Conservation (phyloP, 225 moss, liverwort and hornwort genomes). For the Physcomitrellopsis africana region DNA sequence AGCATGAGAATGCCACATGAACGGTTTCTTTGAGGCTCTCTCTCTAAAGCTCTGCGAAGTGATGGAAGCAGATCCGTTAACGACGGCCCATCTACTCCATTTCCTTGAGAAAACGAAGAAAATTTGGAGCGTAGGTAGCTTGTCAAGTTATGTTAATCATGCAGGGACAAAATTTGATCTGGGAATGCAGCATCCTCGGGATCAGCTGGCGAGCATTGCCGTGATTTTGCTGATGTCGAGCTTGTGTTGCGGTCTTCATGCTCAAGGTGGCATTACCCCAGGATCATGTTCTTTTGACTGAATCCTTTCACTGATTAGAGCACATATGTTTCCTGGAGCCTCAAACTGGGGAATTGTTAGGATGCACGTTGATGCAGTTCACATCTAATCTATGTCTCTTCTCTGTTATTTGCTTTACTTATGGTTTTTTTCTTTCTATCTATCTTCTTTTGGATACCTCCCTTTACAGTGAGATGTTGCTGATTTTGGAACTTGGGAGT, state of each 20-base stretch:
- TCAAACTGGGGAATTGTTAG: conserved; percentile 12
- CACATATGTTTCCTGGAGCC: not conserved
- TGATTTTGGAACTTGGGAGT: conserved; percentile 5
- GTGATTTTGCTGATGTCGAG: conserved; percentile 32
- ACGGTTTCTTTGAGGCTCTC: not conserved
- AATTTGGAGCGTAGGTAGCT: not conserved
- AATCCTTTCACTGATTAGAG: not conserved
- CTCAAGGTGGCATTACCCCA: conserved; percentile 27
- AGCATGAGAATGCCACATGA: not conserved
- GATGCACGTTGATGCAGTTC: not conserved
- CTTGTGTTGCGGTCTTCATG: conserved; percentile 30
- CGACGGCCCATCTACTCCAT: not conserved
- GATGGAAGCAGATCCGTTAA: not conserved
- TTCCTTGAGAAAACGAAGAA: not conserved
- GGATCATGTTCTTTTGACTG: not conserved
- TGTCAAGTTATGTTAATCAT: not conserved
- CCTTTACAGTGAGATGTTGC: not conserved
- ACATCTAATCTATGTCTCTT: not conserved
- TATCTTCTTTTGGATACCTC: no score
- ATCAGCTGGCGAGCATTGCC: not conserved
- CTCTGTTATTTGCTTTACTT: no score
- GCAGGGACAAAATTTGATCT: not conserved
- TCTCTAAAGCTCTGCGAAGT: not conserved
- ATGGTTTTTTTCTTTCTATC: no score
- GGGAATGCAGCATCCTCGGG: not conserved